These are phyloP conservation scores for Colletotrichum incanum DNA, from an alignment of 2,329 filamentous ascomycete species.

Conservation along the genomic window DNA sequence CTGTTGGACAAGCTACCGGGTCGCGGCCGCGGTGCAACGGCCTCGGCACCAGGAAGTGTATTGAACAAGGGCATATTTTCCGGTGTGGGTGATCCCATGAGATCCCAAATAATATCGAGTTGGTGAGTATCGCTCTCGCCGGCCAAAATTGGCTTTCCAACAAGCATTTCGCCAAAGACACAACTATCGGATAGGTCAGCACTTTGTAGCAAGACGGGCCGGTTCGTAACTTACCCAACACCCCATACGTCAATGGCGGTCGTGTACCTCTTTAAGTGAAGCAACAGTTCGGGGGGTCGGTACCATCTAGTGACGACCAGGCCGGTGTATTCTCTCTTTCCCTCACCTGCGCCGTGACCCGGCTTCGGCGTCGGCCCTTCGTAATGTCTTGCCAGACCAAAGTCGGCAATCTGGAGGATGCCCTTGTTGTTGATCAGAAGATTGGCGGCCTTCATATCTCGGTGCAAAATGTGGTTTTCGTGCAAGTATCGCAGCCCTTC, in stretches of 20 bases:
- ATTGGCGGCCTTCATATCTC: constrained; percentile 99
- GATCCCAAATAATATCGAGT: constrained; percentile 92
- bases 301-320: constrained; percentile 98
- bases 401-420: constrained; percentile 96
- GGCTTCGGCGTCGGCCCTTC: constrained; percentile 85
- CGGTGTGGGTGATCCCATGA: constrained; percentile 91
- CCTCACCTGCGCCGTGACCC: constrained; percentile 86
- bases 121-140: constrained; percentile 93
- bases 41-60: constrained; percentile 84
- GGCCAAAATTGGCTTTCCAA: constrained; percentile 91
- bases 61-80: constrained; percentile 95
- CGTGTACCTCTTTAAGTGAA: constrained; percentile 93
- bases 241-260: constrained; percentile 99
- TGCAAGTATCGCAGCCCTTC: constrained; percentile 93
- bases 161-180: constrained; percentile 98
- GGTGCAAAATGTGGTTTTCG: constrained; percentile 89
- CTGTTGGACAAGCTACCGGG: constrained; percentile 78
- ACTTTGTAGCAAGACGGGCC: neutral
- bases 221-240: constrained; percentile 78
- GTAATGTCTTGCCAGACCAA: constrained; percentile 93
- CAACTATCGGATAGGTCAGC: constrained; percentile 71
- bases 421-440: constrained; percentile 95
- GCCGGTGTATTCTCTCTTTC: constrained; percentile 93
- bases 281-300: constrained; percentile 90
- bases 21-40: constrained; percentile 74